These are phyloP conservation scores for Pseudozyma thailandica DNA, from an alignment of 1,284 basidiomycete species.

Conservation along the genomic window DNA sequence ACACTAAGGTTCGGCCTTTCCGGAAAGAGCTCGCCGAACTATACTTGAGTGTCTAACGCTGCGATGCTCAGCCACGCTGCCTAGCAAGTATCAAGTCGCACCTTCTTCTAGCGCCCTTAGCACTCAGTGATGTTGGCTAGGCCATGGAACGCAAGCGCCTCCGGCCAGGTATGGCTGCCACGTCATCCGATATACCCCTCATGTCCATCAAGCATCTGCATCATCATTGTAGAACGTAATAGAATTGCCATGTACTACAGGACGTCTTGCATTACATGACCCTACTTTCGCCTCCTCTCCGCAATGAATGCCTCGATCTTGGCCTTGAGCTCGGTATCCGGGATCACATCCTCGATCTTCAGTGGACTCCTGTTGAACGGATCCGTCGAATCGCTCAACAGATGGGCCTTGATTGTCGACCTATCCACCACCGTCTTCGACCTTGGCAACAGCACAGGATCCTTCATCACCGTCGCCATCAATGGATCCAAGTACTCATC, in stretches of 20 bases:
- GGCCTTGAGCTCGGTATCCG: constrained; percentile 56
- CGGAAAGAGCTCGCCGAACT: no score
- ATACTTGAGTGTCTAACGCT: no score
- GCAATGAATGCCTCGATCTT: constrained; percentile 59
- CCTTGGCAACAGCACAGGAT: constrained; percentile 90
- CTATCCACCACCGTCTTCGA: constrained; percentile 85
- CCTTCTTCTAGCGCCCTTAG: no score
- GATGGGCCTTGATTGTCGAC: constrained; percentile 92
- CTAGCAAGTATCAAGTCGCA: no score
- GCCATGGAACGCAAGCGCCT: no score
- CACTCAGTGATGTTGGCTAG: no score
- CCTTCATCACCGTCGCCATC: constrained; percentile 93
- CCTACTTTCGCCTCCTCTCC: constrained; percentile 37
- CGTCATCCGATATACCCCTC: not conserved
- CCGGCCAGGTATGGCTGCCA: no score
- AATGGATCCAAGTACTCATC: constrained; percentile 93
- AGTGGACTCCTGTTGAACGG: constrained; percentile 70
- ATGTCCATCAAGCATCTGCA: not conserved
- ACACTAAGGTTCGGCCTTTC: no score
- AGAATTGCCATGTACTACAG: not conserved
- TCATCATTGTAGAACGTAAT: not conserved
- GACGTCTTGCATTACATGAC: not conserved
- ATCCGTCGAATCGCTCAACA: constrained; percentile 84
- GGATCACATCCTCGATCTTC: constrained; percentile 68
- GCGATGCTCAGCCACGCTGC: no score